Evolutionary conservation across 306 rosid species (phyloP), one percentile per base, ranked within the genome.

Genomic region (Prunus padus): DNA sequence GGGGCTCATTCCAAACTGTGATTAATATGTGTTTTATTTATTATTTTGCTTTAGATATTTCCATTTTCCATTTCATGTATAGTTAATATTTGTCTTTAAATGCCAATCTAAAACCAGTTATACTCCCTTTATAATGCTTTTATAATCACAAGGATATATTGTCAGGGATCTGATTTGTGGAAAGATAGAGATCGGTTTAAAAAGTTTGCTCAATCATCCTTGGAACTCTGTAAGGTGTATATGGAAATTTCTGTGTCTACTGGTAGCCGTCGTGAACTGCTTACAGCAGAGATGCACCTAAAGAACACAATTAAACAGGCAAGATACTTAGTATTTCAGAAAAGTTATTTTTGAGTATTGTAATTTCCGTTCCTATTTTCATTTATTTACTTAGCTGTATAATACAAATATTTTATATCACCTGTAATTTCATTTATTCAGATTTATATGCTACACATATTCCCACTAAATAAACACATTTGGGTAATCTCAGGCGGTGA

Each of bases 121-220:
- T 52, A 31, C 42, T 61, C 42, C 42, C 44, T 55, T 20, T 55
- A 68, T 25, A 51, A 51, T 51, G 57, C 20, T 15, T 15, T 11
- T 59, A 59, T 59, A 59, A 23, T 23, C 37, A 25, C 64, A 59
- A 59, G 14, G 33, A 59, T 59, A 20, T 59, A 59, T 15, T 59
- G 64, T 67, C 85, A 95, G 98, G 97, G 98, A 62, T 92, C 96
- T 62, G 97, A 92, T 81, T 70, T 91, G 49, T 95, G 96, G 96
- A 95, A 89, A 56, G 89, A 92, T 79, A 81, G 51, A 73, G 86
- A 78, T 18, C 93, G 89, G 42, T 95, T 90, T 73, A 82, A 77
- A 68, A 95, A 81, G 85, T 92, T 87, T 63, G 93, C 97, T 46
- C 90, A 71, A 73, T 96, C 98, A 22, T 92, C 97, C 26, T 72